These are phyloP conservation scores for Thalassiosira allenii DNA, from an alignment of 352 stramenopile genomes.

Conservation along the genomic window DNA sequence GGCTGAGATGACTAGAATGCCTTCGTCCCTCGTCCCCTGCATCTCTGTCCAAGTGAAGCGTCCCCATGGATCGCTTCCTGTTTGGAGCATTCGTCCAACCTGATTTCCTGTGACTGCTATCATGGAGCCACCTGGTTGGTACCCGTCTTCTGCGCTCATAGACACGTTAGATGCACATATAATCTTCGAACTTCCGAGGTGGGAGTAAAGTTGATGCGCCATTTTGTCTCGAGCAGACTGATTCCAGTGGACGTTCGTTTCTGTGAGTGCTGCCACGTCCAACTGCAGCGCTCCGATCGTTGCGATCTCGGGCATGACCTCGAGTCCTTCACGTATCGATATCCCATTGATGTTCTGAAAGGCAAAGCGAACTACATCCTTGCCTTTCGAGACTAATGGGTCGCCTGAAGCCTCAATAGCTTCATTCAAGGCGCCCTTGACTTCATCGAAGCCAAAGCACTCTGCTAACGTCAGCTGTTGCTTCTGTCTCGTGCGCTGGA, in stretches of 20 bases:
- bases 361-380: neutral
- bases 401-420: constrained; percentile 21
- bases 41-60: constrained; percentile 8
- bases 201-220: too few species aligned
- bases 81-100: neutral
- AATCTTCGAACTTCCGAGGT: too few species aligned
- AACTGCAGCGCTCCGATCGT: constrained; percentile 11
- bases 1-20: constrained; percentile 18
- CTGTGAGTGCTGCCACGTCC: constrained; percentile 11
- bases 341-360: constrained; percentile 29
- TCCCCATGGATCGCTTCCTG: constrained; percentile 4
- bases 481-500: too few species aligned
- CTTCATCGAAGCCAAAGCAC: neutral
- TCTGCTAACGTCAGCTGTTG: neutral
- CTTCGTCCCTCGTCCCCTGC: constrained; percentile 18
- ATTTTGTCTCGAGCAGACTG: too few species aligned
- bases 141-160: constrained; percentile 1
- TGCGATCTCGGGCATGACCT: constrained; percentile 7
- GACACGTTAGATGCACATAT: too few species aligned
- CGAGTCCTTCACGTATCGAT: neutral
- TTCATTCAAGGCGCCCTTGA: neutral
- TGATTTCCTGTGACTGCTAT: constrained; percentile 6
- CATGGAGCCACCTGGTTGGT: constrained; percentile 26
- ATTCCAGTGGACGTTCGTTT: constrained; percentile 6
- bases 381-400: neutral